phyloP scores from a whole-genome alignment of 2,329 filamentous ascomycete genomes.

The Pseudogymnoascus sp. region DNA sequence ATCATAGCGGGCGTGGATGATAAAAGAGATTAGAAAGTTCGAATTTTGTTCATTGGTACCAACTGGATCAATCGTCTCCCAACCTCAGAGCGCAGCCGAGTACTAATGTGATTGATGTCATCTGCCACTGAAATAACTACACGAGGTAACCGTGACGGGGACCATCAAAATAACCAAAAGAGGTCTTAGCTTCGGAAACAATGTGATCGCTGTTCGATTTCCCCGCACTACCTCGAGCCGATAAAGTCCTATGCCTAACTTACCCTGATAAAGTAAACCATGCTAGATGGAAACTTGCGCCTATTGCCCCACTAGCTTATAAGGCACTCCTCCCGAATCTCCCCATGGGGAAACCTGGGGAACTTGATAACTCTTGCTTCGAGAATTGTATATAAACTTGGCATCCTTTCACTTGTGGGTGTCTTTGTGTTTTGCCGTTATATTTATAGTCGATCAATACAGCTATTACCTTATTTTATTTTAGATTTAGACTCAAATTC shows the following conservation, averaged over 20 bases:
- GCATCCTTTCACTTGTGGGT: background rate
- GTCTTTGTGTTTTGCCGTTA: background rate
- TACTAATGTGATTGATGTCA: background rate
- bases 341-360: background rate
- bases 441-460: background rate
- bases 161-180: background rate
- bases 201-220: background rate
- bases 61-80: background rate
- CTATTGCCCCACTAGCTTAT: background rate
- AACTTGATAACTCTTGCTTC: background rate
- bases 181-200: background rate
- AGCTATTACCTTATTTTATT: background rate
- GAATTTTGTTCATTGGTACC: background rate
- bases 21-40: background rate
- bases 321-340: background rate
- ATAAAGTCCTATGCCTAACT: background rate
- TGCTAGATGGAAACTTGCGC: background rate
- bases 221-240: background rate
- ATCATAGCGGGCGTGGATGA: background rate
- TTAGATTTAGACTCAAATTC: background rate
- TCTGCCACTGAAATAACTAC: background rate
- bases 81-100: background rate
- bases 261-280: background rate
- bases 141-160: background rate
- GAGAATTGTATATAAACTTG: background rate